Evolutionary conservation across 129 eudicot genomes (phyloP).

Genomic region (Sambucus nigra): DNA sequence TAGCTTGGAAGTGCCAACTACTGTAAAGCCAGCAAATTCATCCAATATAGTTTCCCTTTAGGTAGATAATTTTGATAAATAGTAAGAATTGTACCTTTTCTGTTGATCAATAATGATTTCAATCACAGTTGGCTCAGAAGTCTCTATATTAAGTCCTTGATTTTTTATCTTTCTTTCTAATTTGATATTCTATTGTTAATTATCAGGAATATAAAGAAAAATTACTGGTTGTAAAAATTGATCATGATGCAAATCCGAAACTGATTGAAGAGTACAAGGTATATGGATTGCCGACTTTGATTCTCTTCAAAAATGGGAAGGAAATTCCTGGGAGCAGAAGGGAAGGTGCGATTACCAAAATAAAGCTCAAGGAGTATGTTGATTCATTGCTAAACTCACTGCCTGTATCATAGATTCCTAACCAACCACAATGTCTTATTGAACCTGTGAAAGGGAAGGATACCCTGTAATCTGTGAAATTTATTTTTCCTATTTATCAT

Average conservation of each 20-base stretch:
- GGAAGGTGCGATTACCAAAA: constrained; percentile 73
- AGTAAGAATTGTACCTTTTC: neutral
- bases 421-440: neutral
- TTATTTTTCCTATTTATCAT: neutral
- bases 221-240: constrained; percentile 58
- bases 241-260: constrained; percentile 67
- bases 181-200: neutral
- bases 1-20: no score
- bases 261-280: constrained; percentile 72
- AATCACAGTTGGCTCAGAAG: neutral
- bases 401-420: constrained; percentile 17
- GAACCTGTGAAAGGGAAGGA: neutral
- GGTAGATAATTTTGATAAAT: no score
- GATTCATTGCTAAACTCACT: constrained; percentile 52
- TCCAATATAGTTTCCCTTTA: no score
- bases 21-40: no score
- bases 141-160: no score
- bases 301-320: constrained; percentile 59
- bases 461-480: neutral
- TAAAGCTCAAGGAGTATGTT: constrained; percentile 52
- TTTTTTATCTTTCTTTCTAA: neutral
- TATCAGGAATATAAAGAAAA: constrained; percentile 63
- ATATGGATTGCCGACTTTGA: constrained; percentile 69
- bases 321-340: constrained; percentile 65
- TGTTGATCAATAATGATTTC: neutral